phyloP scores from a whole-genome alignment of 2,329 filamentous ascomycete genomes.

The Ceratocystis diversiconidia region DNA sequence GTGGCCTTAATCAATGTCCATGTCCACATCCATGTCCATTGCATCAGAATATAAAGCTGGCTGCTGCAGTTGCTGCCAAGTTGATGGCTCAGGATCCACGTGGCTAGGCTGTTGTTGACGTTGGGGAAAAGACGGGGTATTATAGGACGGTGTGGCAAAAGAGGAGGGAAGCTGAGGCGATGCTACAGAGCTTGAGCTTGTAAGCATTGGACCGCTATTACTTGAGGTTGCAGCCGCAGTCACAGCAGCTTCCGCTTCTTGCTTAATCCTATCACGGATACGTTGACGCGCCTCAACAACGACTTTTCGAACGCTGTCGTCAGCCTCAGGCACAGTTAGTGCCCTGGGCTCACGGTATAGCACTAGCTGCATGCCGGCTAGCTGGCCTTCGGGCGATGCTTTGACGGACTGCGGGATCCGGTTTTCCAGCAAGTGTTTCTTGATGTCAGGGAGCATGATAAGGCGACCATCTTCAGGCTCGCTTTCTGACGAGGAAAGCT shows the following conservation, averaged over 20 bases:
- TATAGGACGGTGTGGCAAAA: not conserved
- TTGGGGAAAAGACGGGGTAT: not conserved
- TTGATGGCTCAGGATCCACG: not conserved
- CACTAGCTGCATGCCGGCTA: slow-evolving; percentile 58
- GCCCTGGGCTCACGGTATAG: slow-evolving; percentile 71
- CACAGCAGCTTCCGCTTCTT: slow-evolving; percentile 13
- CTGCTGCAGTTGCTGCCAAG: slow-evolving; percentile 7
- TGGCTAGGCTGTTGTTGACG: not conserved
- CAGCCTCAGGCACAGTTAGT: slow-evolving; percentile 57
- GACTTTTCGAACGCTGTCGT: slow-evolving; percentile 66
- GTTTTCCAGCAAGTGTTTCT: slow-evolving; percentile 59
- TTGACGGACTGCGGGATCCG: slow-evolving; percentile 51
- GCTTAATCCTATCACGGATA: slow-evolving; percentile 43
- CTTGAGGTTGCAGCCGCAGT: not conserved
- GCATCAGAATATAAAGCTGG: slow-evolving; percentile 13
- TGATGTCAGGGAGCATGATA: slow-evolving; percentile 72
- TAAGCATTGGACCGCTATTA: not conserved
- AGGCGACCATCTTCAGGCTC: slow-evolving; percentile 44
- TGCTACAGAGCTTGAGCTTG: not conserved
- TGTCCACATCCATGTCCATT: slow-evolving; percentile 18
- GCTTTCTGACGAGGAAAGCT: slow-evolving; percentile 51
- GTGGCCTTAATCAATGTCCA: slow-evolving; percentile 14
- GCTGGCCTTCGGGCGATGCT: slow-evolving; percentile 24
- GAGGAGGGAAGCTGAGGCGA: not conserved
- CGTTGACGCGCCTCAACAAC: slow-evolving; percentile 67